Evolutionary conservation across 2,329 filamentous ascomycete genomes (phyloP).

Genomic region (Diplodia seriata): DNA sequence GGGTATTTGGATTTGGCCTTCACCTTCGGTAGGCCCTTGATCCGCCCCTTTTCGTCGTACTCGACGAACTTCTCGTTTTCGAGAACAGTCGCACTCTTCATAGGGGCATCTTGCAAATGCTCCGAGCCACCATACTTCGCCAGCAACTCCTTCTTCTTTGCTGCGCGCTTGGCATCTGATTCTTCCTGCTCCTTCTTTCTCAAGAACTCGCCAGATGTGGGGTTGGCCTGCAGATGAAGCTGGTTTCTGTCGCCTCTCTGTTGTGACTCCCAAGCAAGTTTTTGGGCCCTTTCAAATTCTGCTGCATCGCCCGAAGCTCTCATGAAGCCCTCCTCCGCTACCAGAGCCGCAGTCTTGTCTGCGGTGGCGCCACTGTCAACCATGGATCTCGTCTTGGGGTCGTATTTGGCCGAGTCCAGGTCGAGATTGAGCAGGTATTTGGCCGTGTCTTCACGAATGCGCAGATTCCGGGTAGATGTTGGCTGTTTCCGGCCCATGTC

Average conservation of each 20-base stretch:
- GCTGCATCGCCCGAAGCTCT: conserved; percentile 87
- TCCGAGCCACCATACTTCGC: conserved; percentile 83
- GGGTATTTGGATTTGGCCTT: conserved; percentile 87
- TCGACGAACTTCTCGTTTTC: conserved; percentile 90
- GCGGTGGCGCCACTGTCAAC: conserved; percentile 82
- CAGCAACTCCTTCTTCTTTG: conserved; percentile 72
- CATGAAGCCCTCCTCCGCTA: conserved; percentile 93
- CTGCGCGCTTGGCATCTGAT: conserved; percentile 70
- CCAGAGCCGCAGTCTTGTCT: conserved; percentile 80
- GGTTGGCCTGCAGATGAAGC: conserved; percentile 93
- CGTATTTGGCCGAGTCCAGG: conserved; percentile 94
- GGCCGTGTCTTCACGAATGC: conserved; percentile 93
- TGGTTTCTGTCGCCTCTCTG: conserved; percentile 79
- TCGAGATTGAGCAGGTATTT: conserved; percentile 96
- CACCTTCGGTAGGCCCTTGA: conserved; percentile 84
- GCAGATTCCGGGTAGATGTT: conserved; percentile 86
- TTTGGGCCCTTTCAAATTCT: conserved; percentile 88
- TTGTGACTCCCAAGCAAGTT: conserved; percentile 94
- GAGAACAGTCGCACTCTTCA: conserved; percentile 72
- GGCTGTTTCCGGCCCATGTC: conserved; percentile 95
- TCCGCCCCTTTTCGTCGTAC: conserved; percentile 86
- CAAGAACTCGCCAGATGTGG: conserved; percentile 85
- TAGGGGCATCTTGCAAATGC: conserved; percentile 64
- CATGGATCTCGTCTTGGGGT: conserved; percentile 93
- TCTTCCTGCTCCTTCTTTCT: conserved; percentile 82